Evolutionary conservation across 352 stramenopile species (phyloP), one percentile per base, ranked within the genome.

Genomic region (Plasmopara viticola): DNA sequence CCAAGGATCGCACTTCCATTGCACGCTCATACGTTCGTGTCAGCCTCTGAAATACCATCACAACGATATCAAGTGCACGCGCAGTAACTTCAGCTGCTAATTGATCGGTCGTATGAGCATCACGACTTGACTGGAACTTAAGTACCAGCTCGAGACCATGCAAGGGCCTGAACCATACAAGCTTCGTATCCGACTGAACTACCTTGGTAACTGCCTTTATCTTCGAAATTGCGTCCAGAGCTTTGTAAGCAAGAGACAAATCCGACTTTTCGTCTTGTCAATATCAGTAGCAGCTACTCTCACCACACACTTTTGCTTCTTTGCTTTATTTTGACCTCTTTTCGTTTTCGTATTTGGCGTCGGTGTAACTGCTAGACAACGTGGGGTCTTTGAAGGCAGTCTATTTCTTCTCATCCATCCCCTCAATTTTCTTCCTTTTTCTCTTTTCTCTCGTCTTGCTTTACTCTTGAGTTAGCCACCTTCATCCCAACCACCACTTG

Each of bases 141-240:
- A 71, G 52, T 1, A 71, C 40, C n/a, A 30, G 51, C 40, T 58
- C 50, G 13, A 65, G 15, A 10, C 52, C 13, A 9, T 45, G 33
- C 29, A 71, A 4, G 6, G 50, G 37, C 6, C 42, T 29, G 14
- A n/a, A 9, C 63, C 63, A 71, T 12, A 53, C 2, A 9, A 17
- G 9, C 25, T 47, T 50, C 31, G 31, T 51, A 0, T 62, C 41
- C 2, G 28, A 15, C 4, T 42, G 20, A 37, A 70, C 49, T 8
- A n/a, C 44, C 28, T 51, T 52, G 9, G 62, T 44, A 35, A 48
- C 14, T 18, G 39, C 44, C 28, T 39, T 53, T 9, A 68, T 39
- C 13, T 35, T 33, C 8, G 6, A 40, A 20, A 68, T 54, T 17
- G n/a, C 5, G 1, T 33, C 43, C 15, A 71, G 29, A 14, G 41